Evolutionary conservation across 2,329 filamentous ascomycete species (phyloP), one percentile per base, ranked within the genome.

Genomic region (Ophiostoma himal-ulmi): DNA sequence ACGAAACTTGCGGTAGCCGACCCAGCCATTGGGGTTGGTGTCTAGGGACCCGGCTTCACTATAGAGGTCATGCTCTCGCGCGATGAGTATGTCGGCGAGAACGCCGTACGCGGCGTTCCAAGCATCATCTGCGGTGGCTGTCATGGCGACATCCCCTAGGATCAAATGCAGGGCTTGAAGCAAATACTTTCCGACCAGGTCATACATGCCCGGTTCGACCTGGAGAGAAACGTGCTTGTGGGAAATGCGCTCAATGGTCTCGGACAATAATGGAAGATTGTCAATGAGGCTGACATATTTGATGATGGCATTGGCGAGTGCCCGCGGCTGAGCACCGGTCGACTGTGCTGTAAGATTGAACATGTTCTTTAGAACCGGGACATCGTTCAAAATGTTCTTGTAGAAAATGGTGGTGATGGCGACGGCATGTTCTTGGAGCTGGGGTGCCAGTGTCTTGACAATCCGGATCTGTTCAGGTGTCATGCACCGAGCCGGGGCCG

Each of bases 181-280:
- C 1, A 94, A 83, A 77, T 88, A 84, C 73, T 86, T 83, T 60
- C 89, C 91, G 1, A 94, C 91, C 41, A 92, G 84, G 69, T 82
- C 79, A 77, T 94, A 94, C 69, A 93, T 88, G 30, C 88, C 89
- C 0, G 91, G 83, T 73, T 82, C 80, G 75, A 94, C 85, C 76
- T 86, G 87, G n/a, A 94, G 83, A 1, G 87, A 90, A 34, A 84
- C 89, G 76, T 94, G 91, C 80, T 93, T 93, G 76, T 93, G 87
- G 71, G 88, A 89, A 74, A 94, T 93, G 75, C 89, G 85, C 78
- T 92, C 88, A 17, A 87, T 82, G 44, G 80, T 48, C 8, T 48
- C 44, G 14, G 30, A 30, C 30, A 30, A 3, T 30, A 30, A 30
- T 30, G 30, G 30, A 30, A 30, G 30, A 30, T 30, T 30, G 30